phyloP scores from a whole-genome alignment of 345 rosid genomes.

The Leavenworthia alabamica region DNA sequence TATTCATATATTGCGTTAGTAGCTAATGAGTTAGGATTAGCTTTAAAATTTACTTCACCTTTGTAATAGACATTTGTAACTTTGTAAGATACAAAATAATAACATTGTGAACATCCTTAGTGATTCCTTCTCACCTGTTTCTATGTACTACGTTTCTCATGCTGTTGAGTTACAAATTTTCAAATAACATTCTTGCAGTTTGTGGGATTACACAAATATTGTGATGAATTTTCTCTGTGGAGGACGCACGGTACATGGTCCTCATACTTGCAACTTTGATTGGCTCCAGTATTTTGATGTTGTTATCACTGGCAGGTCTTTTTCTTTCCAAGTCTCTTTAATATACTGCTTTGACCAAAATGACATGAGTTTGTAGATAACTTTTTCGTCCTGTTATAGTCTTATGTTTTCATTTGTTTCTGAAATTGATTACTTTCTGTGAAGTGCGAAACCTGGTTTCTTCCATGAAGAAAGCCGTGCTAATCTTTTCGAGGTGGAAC shows the following conservation, averaged over 20 bases:
- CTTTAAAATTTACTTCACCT: background rate
- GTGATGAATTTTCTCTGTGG: slow-evolving; percentile 96
- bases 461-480: slow-evolving; percentile 87
- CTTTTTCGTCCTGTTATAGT: background rate
- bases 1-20: background rate
- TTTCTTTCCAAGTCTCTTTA: slow-evolving; percentile 13
- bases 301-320: slow-evolving; percentile 91
- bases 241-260: slow-evolving; percentile 36
- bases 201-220: slow-evolving; percentile 96
- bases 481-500: slow-evolving; percentile 88
- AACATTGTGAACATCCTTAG: background rate
- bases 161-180: background rate
- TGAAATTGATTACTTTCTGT: slow-evolving; percentile 15
- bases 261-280: slow-evolving; percentile 49
- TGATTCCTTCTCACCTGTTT: background rate
- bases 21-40: background rate
- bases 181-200: slow-evolving; percentile 45
- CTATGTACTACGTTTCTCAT: background rate
- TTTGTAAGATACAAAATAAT: background rate
- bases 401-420: background rate
- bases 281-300: slow-evolving; percentile 93
- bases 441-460: slow-evolving; percentile 94
- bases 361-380: background rate
- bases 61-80: background rate
- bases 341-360: background rate